A percentile compares a stretch with the other conserved stretches of the same genome.
Conservation (phyloP, 2,329 filamentous ascomycete genomes). For the Fusarium penzigii region DNA sequence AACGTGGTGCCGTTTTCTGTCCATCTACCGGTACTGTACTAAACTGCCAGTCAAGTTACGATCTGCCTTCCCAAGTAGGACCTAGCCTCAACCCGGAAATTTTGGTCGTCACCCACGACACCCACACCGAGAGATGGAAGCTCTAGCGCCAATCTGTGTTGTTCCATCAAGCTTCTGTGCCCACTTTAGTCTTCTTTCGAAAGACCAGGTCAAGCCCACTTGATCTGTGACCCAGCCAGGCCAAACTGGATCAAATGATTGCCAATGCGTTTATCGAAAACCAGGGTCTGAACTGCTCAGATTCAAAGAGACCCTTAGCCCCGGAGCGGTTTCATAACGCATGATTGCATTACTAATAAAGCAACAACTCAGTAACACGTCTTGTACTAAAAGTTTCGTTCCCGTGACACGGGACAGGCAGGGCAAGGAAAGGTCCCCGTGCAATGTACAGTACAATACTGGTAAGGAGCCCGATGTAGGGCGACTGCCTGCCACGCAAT, state of each 20-base stretch:
- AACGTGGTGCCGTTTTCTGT: neutral
- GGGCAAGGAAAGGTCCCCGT: too few species aligned
- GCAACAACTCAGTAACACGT: too few species aligned
- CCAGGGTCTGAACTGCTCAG: neutral
- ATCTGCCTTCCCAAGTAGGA: constrained; percentile 1
- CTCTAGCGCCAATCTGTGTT: constrained; percentile 13
- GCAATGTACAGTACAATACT: too few species aligned
- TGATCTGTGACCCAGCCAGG: constrained; percentile 4
- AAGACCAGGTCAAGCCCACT: constrained; percentile 6
- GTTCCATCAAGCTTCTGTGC: constrained; percentile 20
- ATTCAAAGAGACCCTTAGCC: too few species aligned
- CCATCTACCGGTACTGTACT: too few species aligned
- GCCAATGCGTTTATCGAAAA: neutral
- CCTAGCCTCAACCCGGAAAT: too few species aligned
- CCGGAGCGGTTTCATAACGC: too few species aligned
- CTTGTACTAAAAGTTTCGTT: too few species aligned
- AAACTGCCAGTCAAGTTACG: neutral
- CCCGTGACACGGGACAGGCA: too few species aligned
- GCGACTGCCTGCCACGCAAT: neutral
- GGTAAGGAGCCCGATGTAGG: too few species aligned
- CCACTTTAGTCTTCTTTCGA: constrained; percentile 9
- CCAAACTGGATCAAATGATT: neutral
- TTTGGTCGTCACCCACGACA: too few species aligned
- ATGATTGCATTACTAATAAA: too few species aligned
- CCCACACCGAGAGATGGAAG: constrained; percentile 18